Conservation (phyloP, 2,329 filamentous ascomycete species). For the Aspergillus chevalieri region DNA sequence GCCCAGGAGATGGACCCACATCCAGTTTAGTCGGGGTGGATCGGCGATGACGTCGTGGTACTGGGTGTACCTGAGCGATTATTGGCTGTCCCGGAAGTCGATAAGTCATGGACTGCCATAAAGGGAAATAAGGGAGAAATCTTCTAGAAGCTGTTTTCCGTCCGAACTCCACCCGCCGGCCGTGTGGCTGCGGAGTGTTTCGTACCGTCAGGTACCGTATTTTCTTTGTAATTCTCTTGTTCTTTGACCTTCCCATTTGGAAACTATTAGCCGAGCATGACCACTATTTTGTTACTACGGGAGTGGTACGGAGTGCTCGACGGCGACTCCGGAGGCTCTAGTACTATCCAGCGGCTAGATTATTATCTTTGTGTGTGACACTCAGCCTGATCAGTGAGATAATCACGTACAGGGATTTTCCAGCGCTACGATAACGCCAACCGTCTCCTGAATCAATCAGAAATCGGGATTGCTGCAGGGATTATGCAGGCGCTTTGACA, state of each 20-base stretch:
- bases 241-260: too few relatives aligned
- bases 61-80: not conserved
- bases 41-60: not conserved
- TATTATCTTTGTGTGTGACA: too few relatives aligned
- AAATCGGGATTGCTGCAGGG: not conserved
- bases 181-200: not conserved
- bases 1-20: not conserved
- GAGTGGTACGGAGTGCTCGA: too few relatives aligned
- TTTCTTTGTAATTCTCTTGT: not conserved
- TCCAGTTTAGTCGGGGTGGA: not conserved
- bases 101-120: constrained; percentile 8
- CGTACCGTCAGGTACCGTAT: not conserved
- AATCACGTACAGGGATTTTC: too few relatives aligned
- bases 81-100: not conserved
- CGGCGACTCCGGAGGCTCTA: too few relatives aligned
- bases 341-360: too few relatives aligned
- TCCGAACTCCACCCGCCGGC: not conserved
- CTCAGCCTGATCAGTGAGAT: too few relatives aligned
- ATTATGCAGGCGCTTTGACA: not conserved
- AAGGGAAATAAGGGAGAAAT: constrained; percentile 19
- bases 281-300: too few relatives aligned
- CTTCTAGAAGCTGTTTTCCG: constrained; percentile 17
- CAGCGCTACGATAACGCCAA: too few relatives aligned
- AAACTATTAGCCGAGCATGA: too few relatives aligned
- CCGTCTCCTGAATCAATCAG: not conserved